A percentile compares a stretch with the other conserved stretches of the same genome.
Conservation (phyloP, 2,329 filamentous ascomycete species). For the Diaporthe amygdali region DNA sequence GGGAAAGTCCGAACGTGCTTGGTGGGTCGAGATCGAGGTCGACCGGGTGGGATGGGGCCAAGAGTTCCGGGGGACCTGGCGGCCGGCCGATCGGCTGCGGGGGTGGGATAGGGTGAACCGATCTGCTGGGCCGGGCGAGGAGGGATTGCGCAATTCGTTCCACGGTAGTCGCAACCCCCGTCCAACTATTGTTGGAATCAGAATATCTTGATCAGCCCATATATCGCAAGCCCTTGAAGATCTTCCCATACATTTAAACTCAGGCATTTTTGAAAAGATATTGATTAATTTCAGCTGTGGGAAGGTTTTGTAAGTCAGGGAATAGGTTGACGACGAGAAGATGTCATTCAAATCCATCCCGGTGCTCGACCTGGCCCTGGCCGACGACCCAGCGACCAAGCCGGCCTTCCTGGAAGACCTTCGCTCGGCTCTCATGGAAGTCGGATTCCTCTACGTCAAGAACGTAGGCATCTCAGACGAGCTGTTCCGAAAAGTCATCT, state of each 20-base stretch:
- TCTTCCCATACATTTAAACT: too few relatives aligned
- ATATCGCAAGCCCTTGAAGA: neutral
- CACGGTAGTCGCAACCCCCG: neutral
- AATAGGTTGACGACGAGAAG: neutral
- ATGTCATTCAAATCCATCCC: slow-evolving; percentile 80
- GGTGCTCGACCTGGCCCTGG: slow-evolving; percentile 75
- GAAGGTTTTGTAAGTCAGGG: neutral
- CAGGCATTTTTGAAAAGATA: too few relatives aligned
- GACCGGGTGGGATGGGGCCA: neutral
- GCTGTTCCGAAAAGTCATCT: slow-evolving; percentile 69
- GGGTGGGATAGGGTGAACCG: neutral
- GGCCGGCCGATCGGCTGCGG: slow-evolving; percentile 5
- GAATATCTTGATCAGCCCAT: neutral
- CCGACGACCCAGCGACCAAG: slow-evolving; percentile 69
- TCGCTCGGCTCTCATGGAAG: slow-evolving; percentile 78
- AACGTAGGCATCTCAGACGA: slow-evolving; percentile 75
- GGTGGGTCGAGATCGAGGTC: neutral
- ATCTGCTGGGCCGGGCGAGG: neutral
- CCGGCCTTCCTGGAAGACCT: slow-evolving; percentile 73
- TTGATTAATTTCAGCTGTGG: too few relatives aligned
- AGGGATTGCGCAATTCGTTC: neutral
- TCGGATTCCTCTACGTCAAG: slow-evolving; percentile 87
- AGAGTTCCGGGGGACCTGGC: neutral
- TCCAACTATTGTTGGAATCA: neutral
- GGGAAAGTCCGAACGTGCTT: neutral